A percentile compares a stretch with the other conserved stretches of the same genome.
These are phyloP conservation scores for Linnemannia exigua DNA, from an alignment of 192 early-diverging fungal genomes.

Conservation along the genomic window DNA sequence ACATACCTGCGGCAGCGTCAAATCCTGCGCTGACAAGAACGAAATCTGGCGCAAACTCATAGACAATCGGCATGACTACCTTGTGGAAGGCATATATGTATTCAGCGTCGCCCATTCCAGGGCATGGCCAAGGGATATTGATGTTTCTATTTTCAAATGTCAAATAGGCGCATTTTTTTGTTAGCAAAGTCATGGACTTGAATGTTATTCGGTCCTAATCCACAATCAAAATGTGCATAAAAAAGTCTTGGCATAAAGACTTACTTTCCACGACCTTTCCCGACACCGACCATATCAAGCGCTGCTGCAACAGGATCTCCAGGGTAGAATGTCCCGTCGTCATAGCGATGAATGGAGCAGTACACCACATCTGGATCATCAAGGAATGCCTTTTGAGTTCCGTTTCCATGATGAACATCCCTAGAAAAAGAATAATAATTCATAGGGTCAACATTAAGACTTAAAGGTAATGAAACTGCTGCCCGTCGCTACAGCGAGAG, in stretches of 20 bases:
- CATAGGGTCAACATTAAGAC: neutral
- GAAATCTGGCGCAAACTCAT: constrained; percentile 87
- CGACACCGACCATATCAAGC: constrained; percentile 68
- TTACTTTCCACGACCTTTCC: constrained; percentile 71
- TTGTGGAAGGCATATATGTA: constrained; percentile 88
- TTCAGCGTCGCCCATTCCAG: constrained; percentile 86
- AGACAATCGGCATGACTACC: constrained; percentile 86
- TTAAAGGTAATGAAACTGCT: neutral
- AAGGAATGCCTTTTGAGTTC: constrained; percentile 89
- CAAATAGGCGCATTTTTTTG: neutral
- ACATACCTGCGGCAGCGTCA: constrained; percentile 80
- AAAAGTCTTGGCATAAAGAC: neutral
- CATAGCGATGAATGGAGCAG: constrained; percentile 90
- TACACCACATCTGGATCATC: constrained; percentile 85
- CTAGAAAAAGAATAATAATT: constrained; percentile 20
- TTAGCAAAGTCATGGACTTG: neutral
- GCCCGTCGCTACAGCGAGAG: neutral
- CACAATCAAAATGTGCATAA: no score
- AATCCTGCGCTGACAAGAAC: constrained; percentile 92
- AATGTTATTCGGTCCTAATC: no score
- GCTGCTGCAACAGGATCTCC: constrained; percentile 65
- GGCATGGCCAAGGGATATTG: constrained; percentile 88
- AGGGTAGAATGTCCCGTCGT: constrained; percentile 86
- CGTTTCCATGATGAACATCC: constrained; percentile 98
- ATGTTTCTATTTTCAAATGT: constrained; percentile 71